Evolutionary conservation across 2,329 filamentous ascomycete species (phyloP).

Genomic region (Fusarium setosum): DNA sequence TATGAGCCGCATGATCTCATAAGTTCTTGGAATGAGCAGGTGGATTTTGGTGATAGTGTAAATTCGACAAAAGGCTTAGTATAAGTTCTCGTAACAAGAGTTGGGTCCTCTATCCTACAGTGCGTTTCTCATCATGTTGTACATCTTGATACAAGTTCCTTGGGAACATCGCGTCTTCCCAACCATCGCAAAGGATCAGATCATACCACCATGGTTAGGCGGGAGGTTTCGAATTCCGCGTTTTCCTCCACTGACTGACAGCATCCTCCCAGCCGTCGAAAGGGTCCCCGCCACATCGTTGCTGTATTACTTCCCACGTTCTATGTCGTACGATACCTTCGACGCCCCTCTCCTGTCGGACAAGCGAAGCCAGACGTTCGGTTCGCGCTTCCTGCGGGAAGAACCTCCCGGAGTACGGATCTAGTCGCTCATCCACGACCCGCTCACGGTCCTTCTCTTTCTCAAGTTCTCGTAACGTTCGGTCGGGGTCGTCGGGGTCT

Average conservation of each 20-base stretch:
- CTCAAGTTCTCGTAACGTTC: conserved; percentile 75
- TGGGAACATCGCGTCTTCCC: not conserved
- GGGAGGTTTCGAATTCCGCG: conserved; percentile 26
- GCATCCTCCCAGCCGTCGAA: conserved; percentile 73
- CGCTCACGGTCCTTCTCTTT: conserved; percentile 76
- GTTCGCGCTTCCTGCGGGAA: conserved; percentile 84
- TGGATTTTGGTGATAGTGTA: too few relatives aligned
- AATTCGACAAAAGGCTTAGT: not conserved
- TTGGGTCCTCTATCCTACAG: conserved; percentile 29
- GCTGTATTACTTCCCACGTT: conserved; percentile 83
- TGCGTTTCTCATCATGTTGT: conserved; percentile 13
- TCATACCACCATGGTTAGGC: conserved; percentile 5
- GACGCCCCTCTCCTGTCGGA: conserved; percentile 80
- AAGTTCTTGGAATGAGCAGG: too few relatives aligned
- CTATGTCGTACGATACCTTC: conserved; percentile 83
- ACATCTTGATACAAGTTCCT: conserved; percentile 23
- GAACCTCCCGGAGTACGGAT: conserved; percentile 90
- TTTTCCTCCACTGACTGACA: conserved; percentile 69
- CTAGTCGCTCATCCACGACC: conserved; percentile 86
- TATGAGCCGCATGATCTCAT: too few relatives aligned
- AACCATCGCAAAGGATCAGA: not conserved
- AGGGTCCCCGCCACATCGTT: conserved; percentile 75
- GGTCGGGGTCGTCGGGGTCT: conserved; percentile 87
- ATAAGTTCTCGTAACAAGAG: conserved; percentile 12
- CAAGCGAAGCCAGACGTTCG: conserved; percentile 77